Evolutionary conservation across 108 stramenopile genomes (phyloP), one percentile per base, ranked within the genome.

Genomic region (Pseudonitzschia multiseries): DNA sequence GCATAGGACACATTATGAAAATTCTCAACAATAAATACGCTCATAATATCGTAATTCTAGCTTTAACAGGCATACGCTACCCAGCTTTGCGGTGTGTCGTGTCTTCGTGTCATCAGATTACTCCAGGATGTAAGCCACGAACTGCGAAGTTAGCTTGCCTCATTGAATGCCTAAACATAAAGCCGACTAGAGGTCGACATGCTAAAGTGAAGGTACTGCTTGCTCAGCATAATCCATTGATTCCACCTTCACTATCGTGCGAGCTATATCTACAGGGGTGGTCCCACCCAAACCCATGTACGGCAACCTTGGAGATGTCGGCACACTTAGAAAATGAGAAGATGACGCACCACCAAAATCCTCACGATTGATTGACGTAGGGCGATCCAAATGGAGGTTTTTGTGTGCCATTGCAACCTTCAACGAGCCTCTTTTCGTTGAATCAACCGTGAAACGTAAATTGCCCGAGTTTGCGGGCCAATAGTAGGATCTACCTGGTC

Each of bases 391-490:
- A 65, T 91, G 83, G 32, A 77, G 82, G 69, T 91, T 91, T 40
- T 81, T 76, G 57, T 88, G 90, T 17, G 90, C 90, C 57, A 91
- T 42, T n/a, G 90, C 87, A 43, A 91, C 86, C 62, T 81, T 86
- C 43, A 91, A 83, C 43, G 90, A 74, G 26, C 90, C 90, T 13
- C 87, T 73, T 36, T 83, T 83, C 22, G 60, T 69, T 9, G 76
- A 61, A 57, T 73, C 81, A 31, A 91, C 90, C 13, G 77, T 74
- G 64, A 91, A 74, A 18, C 72, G 72, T 18, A 91, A 43, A 9
- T 75, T 70, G 12, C 80, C 84, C 13, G 84, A 72, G 48, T 84
- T 65, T 3, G 79, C 77, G 44, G 87, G 84, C 81, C 81, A 82
- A 63, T 69, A 84, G 46, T 87, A 91, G 4, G 82, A 85, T 28